phyloP scores from a whole-genome alignment of 768 basidiomycete species.

The Pleurotus cornucopiae region DNA sequence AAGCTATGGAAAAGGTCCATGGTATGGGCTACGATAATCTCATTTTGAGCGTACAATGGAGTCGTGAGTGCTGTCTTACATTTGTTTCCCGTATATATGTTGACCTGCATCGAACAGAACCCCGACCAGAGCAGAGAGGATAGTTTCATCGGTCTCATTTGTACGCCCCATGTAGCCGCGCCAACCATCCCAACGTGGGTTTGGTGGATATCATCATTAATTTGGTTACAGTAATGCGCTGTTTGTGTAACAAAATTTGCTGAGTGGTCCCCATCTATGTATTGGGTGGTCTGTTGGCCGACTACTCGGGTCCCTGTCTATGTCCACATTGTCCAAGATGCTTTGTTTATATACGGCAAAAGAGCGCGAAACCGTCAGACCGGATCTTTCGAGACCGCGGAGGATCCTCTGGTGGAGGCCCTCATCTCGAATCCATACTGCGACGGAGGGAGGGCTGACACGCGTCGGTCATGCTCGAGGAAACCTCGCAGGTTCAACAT shows the following conservation, averaged over 20 bases:
- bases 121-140: constrained; percentile 34
- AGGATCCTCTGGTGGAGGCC: neutral
- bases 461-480: neutral
- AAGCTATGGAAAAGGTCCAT: constrained; percentile 88
- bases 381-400: neutral
- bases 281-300: too few species aligned
- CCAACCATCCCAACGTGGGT: too few species aligned
- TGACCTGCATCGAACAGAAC: constrained; percentile 24
- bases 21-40: constrained; percentile 92
- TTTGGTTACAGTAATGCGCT: too few species aligned
- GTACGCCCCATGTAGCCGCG: neutral
- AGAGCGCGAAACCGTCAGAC: neutral
- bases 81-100: constrained; percentile 2
- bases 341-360: too few species aligned
- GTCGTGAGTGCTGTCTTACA: constrained; percentile 37
- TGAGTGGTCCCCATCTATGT: too few species aligned
- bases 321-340: too few species aligned
- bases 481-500: constrained; percentile 28
- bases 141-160: neutral
- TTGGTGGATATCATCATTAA: too few species aligned
- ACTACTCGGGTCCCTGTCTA: too few species aligned
- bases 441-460: neutral
- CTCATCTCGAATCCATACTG: constrained; percentile 1
- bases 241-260: too few species aligned
- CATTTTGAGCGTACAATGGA: constrained; percentile 67